Percentiles rank a stretch among this genome's conserved stretches.
Evolutionary conservation across 2,329 filamentous ascomycete genomes (phyloP).

Genomic region (Claviceps purpurea): DNA sequence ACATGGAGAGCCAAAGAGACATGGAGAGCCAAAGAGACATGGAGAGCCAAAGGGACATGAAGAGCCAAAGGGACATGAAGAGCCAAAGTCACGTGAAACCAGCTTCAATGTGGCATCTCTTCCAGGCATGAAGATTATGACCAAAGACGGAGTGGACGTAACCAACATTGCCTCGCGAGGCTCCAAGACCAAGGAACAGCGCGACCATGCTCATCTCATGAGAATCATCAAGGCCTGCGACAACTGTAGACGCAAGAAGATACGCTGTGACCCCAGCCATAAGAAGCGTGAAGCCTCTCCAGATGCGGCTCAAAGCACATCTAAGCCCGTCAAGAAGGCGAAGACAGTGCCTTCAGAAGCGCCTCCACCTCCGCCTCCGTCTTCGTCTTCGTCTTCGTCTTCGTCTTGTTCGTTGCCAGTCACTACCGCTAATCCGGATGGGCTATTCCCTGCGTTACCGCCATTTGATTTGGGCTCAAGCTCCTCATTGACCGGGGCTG

Average conservation of each 20-base stretch:
- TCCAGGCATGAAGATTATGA: slow-evolving; percentile 55
- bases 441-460: slow-evolving; percentile 1
- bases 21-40: neutral
- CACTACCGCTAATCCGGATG: neutral
- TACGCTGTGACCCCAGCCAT: slow-evolving; percentile 47
- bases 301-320: slow-evolving; percentile 13
- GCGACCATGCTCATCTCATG: slow-evolving; percentile 54
- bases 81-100: slow-evolving; percentile 13
- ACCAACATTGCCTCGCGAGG: slow-evolving; percentile 49
- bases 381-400: slow-evolving; percentile 7
- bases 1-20: neutral
- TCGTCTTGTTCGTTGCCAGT: slow-evolving; percentile 10
- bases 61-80: slow-evolving; percentile 1
- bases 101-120: slow-evolving; percentile 34
- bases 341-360: slow-evolving; percentile 14
- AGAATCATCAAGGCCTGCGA: slow-evolving; percentile 56
- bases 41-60: slow-evolving; percentile 14
- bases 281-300: slow-evolving; percentile 31
- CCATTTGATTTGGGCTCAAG: slow-evolving; percentile 10
- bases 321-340: slow-evolving; percentile 29
- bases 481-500: slow-evolving; percentile 12
- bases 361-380: slow-evolving; percentile 9
- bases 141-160: slow-evolving; percentile 47
- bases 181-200: slow-evolving; percentile 54
- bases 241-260: slow-evolving; percentile 48